These are phyloP conservation scores for Yamadazyma triangularis DNA, from an alignment of 1,139 yeast species.

Conservation along the genomic window DNA sequence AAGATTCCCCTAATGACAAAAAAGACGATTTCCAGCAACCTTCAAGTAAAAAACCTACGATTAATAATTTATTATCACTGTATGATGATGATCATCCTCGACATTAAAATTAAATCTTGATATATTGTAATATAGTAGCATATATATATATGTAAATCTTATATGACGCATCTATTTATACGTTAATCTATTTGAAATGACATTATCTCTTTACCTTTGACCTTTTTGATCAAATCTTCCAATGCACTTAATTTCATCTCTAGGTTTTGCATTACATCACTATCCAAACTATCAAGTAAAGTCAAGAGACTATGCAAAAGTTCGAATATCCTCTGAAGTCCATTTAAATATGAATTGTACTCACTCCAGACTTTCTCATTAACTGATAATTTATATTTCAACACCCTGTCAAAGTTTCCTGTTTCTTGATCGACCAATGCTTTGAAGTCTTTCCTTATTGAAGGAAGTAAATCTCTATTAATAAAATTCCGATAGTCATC, in stretches of 20 bases:
- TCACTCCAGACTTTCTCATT: constrained; percentile 12
- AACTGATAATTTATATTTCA: constrained; percentile 11
- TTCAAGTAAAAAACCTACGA: constrained; percentile 30
- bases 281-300: constrained; percentile 7
- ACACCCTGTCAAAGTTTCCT: constrained; percentile 8
- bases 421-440: not conserved
- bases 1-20: constrained; percentile 2
- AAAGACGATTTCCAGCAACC: constrained; percentile 1
- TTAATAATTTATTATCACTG: constrained; percentile 31
- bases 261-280: constrained; percentile 6
- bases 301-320: constrained; percentile 9
- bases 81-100: constrained; percentile 17
- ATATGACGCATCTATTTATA: no score
- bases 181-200: no score
- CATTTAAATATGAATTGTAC: constrained; percentile 13
- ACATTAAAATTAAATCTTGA: constrained; percentile 5
- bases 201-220: no score
- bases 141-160: no score
- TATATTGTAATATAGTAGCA: constrained; percentile 6
- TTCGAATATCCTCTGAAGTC: constrained; percentile 9
- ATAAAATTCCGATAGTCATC: constrained; percentile 27
- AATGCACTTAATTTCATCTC: constrained; percentile 9
- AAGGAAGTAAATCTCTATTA: constrained; percentile 24
- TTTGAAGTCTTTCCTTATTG: constrained; percentile 19
- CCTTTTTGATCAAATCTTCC: constrained; percentile 3